Base-by-base conservation (phyloP, 441 rosid genomes). In the Gossypium gossypioides region DNA sequence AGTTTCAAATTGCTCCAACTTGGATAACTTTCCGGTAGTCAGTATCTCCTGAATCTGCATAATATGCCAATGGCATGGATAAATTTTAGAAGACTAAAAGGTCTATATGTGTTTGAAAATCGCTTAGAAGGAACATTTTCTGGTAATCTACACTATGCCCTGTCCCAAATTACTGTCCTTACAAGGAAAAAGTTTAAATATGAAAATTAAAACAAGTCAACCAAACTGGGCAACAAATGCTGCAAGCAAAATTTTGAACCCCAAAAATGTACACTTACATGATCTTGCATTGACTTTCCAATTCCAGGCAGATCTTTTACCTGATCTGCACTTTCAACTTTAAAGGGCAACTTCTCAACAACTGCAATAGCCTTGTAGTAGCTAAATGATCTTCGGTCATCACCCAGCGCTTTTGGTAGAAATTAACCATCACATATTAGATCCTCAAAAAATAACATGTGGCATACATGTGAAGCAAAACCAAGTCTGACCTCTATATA, bases 41-140 rank as follows among this genome's bases (percentile, higher is more conserved):
- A 88, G 83, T 64, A 95, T 95, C 88, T 95, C 99, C 81, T 92
- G 97, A 79, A 92, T 92, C 99, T 92, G 89, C 75, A 80, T 58
- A 64, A 74, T 51, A 73, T 67, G 71, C 71, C 79, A 77, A 54
- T 15, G 50, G 59, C 57, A 52, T 48, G 25, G 44, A 32, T 59
- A 68, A 68, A 74, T 68, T 46, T 3, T 18, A 19, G 51, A 48
- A 48, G 60, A 48, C 15, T 51, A 13, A 21, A 52, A 46, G 8
- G 32, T n/a, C 7, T 50, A 8, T 50, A 27, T 4, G 25, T 50
- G 44, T 27, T 67, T 50, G 19, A n/a, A 42, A 22, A 12, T 25
- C 3, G 0, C 22, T 48, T 67, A 50, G 22, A 67, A 25, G 44
- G 3, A 8, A 25, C 8, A 66, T 67, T 25, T 67, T 15, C 40